Base-by-base conservation (phyloP, 2,329 filamentous ascomycete genomes). In the Arthrobotrys sphaeroides region DNA sequence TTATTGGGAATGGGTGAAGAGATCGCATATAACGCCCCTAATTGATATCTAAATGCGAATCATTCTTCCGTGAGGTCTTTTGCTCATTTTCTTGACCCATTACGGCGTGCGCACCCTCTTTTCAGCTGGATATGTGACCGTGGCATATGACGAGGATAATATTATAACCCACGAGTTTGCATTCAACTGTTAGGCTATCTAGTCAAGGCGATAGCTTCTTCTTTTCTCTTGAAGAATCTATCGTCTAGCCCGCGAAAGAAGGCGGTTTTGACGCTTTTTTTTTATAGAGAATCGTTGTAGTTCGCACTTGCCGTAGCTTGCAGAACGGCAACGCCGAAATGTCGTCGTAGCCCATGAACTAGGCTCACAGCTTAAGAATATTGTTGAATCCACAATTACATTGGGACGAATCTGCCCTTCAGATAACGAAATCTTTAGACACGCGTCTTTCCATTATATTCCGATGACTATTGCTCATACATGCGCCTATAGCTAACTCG, bases 321-420 rank as follows among this genome's bases (percentile, higher is more conserved):
- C 61, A 67, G 55, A 62, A 49, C 70, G 70, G 70, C 61, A 61
- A 68, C 62, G 70, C 70, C 70, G 70, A 74, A 73, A 51, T 31
- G 38, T 28, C 6, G 33, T 59, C 24, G 49, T 60, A 45, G 36
- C 20, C 61, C 69, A 49, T 67, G 69, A 31, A 68, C 36, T 53
- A 67, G 40, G 61, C 60, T 47, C 51, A 40, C 51, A 33, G 53
- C 26, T 61, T 38, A 26, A 67, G 38, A 36, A 61, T 47, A 62
- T 62, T 43, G 61, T 45, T n/a, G 26, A 47, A n/a, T 18, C 16
- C 57, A 16, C 1, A 9, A 33, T 22, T 38, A 7, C 31, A 53
- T 38, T n/a, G 18, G 38, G 40, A 43, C 9, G 6, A 43, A 9
- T n/a, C n/a, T n/a, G n/a, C n/a, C n/a, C n/a, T n/a, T n/a, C 1